Evolutionary conservation across 495 filamentous ascomycete species (phyloP), one percentile per base, ranked within the genome.

Genomic region (Schizothecium vesticola): DNA sequence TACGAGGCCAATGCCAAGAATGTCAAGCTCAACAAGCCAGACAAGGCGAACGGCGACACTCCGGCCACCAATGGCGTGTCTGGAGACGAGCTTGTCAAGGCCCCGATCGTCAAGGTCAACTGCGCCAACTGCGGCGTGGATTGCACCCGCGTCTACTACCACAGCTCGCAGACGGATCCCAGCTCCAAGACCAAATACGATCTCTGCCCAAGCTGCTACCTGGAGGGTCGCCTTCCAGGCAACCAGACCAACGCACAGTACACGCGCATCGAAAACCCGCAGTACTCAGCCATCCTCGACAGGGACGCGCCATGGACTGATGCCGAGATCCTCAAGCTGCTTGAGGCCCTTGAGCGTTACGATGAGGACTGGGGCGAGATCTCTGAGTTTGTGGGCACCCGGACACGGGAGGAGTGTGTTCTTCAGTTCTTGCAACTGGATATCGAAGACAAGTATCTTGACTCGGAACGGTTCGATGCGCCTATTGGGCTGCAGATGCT

Each of bases 301-400:
- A 86, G 90, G 23, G 91, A 96, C 70, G 86, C 91, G 4, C 88
- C 90, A 7, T 99, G 95, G 95, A 90, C 90, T 43, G 94, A 98
- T 72, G 87, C 90, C 16, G 95, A 99, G 76, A 86, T 90, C 9
- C 85, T 97, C 12, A 82, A 91, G 31, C 83, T 99, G 13, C 84
- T 99, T 3, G 95, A 99, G 78, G 95, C 87, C 12, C 78, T 99
- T 64, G 95, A 99, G 82, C 84, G 89, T 70, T 94, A 90, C 71
- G 93, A 97, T 70, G 96, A 99, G 31, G 90, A 97, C 79, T 99
- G 95, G 95, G 90, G 92, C 64, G 86, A 90, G 71, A 93, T 99
- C 67, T 87, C 95, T 1, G 92, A 92, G 67, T 90, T 97, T 72
- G 95, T 99, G 28, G 91, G 91, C 33, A 93, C 92, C 3, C 87